Base-by-base conservation (phyloP, 257 asterid genomes). In the Primulina eburnea region DNA sequence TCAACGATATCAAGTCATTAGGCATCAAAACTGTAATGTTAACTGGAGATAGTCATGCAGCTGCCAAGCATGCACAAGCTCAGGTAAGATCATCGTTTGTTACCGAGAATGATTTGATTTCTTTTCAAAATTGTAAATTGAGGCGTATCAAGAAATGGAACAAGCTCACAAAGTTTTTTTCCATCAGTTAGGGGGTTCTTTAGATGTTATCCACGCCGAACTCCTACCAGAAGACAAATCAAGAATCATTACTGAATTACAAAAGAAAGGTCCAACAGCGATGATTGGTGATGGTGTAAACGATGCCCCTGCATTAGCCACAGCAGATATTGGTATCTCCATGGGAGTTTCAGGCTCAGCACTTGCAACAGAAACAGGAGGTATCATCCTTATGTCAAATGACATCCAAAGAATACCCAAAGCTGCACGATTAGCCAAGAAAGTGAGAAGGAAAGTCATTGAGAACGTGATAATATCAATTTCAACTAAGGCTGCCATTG, bases 331-430 rank as follows among this genome's bases (percentile, higher is more conserved):
- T 3, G 98, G 98, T 11, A 88, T 92, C 65, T 88, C 98, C 2
- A 92, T 92, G 98, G 98, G 98, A 0, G 80, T 92, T 21, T 85
- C 95, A 0, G 98, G 98, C 37, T 92, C 98, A 0, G 89, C 95
- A 0, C 89, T 92, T 0, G 97, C 97, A 11, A 84, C 88, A 1
- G 98, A 90, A 59, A 81, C 97, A 0, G 97, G 97, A 1, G 84
- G 87, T 43, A 40, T 92, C 2, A 79, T 90, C 8, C 90, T 92
- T 0, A 88, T 90, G 93, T 79, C 98, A 2, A 90, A 92, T 57
- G 98, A 92, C 83, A 84, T 92, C 6, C 83, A 76, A 61, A 83
- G 81, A 24, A 85, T 92, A 52, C 89, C 97, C 0, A 80, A 80
- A 72, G 95, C 92, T 10, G 56, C 63, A 7, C 73, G 40, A 3